A percentile compares a stretch with the other conserved stretches of the same genome.
Conservation (phyloP, 345 rosid genomes). For the Cardiospermum halicacabum region DNA sequence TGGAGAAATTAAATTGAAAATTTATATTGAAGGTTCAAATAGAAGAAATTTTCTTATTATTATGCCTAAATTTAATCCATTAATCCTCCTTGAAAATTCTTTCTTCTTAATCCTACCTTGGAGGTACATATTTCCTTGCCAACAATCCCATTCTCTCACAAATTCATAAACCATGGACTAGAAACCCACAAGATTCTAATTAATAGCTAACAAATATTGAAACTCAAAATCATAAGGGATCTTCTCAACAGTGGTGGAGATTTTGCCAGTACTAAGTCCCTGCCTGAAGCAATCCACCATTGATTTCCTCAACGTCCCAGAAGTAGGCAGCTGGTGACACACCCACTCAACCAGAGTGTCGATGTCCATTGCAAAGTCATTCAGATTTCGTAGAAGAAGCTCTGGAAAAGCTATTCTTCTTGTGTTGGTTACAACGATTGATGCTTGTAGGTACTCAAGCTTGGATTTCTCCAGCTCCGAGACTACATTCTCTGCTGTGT, state of each 20-base stretch:
- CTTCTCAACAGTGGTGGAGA: constrained; percentile 54
- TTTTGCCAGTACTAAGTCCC: constrained; percentile 38
- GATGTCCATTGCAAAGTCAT: constrained; percentile 49
- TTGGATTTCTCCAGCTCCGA: constrained; percentile 78
- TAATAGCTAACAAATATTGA: constrained; percentile 69
- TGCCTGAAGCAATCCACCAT: constrained; percentile 80
- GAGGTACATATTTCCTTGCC: neutral
- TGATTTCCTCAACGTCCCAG: constrained; percentile 80
- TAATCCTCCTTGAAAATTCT: too few species aligned
- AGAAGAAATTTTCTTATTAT: too few species aligned
- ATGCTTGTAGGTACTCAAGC: constrained; percentile 85
- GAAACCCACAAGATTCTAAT: constrained; percentile 12
- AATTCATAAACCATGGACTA: too few species aligned
- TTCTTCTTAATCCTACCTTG: too few species aligned
- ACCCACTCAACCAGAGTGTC: constrained; percentile 80
- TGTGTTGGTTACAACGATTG: constrained; percentile 57
- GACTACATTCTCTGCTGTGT: constrained; percentile 66
- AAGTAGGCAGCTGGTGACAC: constrained; percentile 81
- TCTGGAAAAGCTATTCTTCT: constrained; percentile 74
- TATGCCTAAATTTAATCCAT: too few species aligned
- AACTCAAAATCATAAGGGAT: constrained; percentile 81
- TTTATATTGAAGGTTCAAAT: too few species aligned
- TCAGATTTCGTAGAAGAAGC: constrained; percentile 52
- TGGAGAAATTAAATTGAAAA: too few species aligned
- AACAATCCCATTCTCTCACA: neutral